Evolutionary conservation across 2,329 filamentous ascomycete genomes (phyloP), one percentile per base, ranked within the genome.

Genomic region (Stagonosporopsis chrysanthemi): DNA sequence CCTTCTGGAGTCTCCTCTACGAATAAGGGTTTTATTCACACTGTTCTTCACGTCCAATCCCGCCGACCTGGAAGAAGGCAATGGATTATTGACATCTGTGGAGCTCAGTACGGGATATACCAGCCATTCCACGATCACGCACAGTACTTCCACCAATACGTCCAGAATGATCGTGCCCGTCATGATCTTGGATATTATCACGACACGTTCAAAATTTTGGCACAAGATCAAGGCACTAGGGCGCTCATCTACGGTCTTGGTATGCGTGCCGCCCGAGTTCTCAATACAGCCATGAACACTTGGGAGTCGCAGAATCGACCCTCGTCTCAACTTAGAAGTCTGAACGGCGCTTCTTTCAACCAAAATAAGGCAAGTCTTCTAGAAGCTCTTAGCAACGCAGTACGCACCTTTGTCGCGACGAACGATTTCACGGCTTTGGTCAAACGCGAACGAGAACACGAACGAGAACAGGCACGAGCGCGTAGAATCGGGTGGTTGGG

Each of bases 281-380:
- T 54, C 2, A 28, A 47, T 23, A 26, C 41, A 12, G 43, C 51
- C 6, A 26, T 41, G 4, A n/a, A 15, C 22, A 22, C 8, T 2
- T 54, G 51, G 51, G 51, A 47, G 28, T 19, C 22, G 17, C 24
- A 8, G 41, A 40, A 39, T 14, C 19, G 31, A 8, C 17, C 42
- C 9, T 1, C 22, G 7, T 12, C 38, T 17, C 33, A 36, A n/a
- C n/a, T 36, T 4, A n/a, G 33, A 36, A 36, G 6, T 12, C 17
- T 40, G 19, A 8, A 23, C n/a, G 38, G 14, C 11, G 15, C n/a
- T 17, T 3, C 14, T n/a, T 36, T 4, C 8, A 5, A 36, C 2
- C 33, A n/a, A 17, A n/a, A 36, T 2, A 36, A 36, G 33, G 5
- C 15, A 4, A 36, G n/a, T 8, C 33, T 36, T 17, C 33, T 36